Evolutionary conservation across 805 yeast genomes (phyloP).

Genomic region (Kluyveromyces aestuarii): DNA sequence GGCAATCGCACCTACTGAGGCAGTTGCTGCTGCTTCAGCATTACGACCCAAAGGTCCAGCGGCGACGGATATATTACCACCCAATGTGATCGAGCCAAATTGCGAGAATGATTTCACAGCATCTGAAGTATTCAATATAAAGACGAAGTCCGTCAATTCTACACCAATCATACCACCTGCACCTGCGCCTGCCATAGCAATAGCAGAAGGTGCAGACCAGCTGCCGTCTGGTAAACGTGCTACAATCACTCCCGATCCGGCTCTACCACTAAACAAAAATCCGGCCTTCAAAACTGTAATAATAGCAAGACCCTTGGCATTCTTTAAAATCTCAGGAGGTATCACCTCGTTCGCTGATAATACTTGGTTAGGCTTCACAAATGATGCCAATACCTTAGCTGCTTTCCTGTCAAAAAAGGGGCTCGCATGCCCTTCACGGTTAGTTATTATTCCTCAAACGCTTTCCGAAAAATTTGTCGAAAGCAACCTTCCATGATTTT

Average conservation of each 20-base stretch:
- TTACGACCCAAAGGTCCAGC: slow-evolving; percentile 97
- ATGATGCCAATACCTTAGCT: slow-evolving; percentile 81
- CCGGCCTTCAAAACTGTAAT: slow-evolving; percentile 97
- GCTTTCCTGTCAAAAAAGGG: slow-evolving; percentile 53
- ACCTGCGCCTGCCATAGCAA: slow-evolving; percentile 95
- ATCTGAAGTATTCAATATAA: slow-evolving; percentile 73
- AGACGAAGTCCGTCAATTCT: slow-evolving; percentile 92
- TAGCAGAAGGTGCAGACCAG: slow-evolving; percentile 97
- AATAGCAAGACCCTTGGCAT: slow-evolving; percentile 88
- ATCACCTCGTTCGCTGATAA: slow-evolving; percentile 83
- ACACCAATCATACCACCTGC: slow-evolving; percentile 98
- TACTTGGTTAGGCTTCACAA: slow-evolving; percentile 89
- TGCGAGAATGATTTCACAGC: slow-evolving; percentile 94
- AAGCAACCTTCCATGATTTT: too few species aligned
- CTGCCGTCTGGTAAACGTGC: slow-evolving; percentile 90
- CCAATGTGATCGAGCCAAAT: slow-evolving; percentile 86
- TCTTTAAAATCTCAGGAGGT: slow-evolving; percentile 77
- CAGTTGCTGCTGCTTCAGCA: slow-evolving; percentile 96
- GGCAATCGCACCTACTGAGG: slow-evolving; percentile 77
- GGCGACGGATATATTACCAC: slow-evolving; percentile 91
- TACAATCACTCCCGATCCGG: slow-evolving; percentile 93
- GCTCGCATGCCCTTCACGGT: not conserved
- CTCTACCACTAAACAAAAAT: slow-evolving; percentile 90
- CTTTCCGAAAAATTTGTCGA: not conserved
- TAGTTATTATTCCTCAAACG: not conserved